Conservation (phyloP, 2,329 filamentous ascomycete species). For the Triangularia setosa region DNA sequence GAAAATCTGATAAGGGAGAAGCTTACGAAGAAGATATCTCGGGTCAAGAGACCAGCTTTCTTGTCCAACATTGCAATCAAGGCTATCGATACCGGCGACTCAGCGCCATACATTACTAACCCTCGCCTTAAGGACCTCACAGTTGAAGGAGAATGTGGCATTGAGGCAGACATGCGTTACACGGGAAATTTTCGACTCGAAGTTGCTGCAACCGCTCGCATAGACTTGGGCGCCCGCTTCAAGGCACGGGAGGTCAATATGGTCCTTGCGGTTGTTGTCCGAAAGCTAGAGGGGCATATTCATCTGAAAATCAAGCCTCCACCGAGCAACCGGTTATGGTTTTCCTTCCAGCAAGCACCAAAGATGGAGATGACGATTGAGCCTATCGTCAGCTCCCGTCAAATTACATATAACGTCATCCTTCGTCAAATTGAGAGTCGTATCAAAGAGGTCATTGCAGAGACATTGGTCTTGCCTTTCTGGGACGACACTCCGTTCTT, state of each 20-base stretch:
- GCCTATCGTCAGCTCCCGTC: constrained; percentile 88
- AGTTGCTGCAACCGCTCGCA: constrained; percentile 85
- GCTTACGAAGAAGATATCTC: constrained; percentile 91
- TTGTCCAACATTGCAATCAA: constrained; percentile 80
- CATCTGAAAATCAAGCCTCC: constrained; percentile 88
- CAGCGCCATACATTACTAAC: constrained; percentile 84
- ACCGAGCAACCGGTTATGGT: constrained; percentile 93
- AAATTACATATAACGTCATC: constrained; percentile 92
- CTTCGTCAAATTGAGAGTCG: constrained; percentile 89
- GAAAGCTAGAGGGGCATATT: constrained; percentile 79
- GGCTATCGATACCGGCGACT: constrained; percentile 79
- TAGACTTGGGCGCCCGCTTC: constrained; percentile 84
- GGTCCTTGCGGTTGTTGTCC: constrained; percentile 78
- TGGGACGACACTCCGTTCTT: constrained; percentile 97
- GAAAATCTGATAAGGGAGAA: constrained; percentile 77
- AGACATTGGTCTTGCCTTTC: constrained; percentile 86
- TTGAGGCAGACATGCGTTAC: constrained; percentile 86
- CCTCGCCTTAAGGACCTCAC: constrained; percentile 83
- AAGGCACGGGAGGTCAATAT: constrained; percentile 88
- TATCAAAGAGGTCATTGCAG: constrained; percentile 89
- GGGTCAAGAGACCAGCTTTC: constrained; percentile 88
- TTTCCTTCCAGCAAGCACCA: constrained; percentile 89
- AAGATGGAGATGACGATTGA: constrained; percentile 93
- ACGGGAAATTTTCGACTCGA: constrained; percentile 85
- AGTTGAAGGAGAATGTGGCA: constrained; percentile 82